Evolutionary conservation across 108 stramenopile genomes (phyloP), one percentile per base, ranked within the genome.

Genomic region (Seminavis robusta): DNA sequence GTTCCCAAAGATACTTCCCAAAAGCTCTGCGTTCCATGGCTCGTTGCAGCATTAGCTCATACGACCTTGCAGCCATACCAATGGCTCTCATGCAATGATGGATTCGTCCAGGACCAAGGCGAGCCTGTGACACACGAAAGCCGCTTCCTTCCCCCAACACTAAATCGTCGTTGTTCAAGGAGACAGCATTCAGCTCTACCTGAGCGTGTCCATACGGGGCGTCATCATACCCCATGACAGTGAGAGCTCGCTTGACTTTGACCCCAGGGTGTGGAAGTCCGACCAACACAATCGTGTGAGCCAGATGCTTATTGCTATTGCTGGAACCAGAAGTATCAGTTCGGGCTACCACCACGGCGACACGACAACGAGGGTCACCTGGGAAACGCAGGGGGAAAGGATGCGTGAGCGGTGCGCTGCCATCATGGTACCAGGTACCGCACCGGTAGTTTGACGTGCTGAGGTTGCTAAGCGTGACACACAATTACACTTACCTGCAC

Each of bases 1-100:
- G 92, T 43, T 91, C 65, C 45, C 76, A 71, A 7, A 92, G 62
- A 57, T 57, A 67, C 44, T 88, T 84, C 23, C 90, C 92, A 71
- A 97, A 90, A 9, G 84, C 84, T 30, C 72, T 58, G 0, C 92
- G 84, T 50, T 69, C 59, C 31, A 79, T 41, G 47, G 84, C 62
- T 54, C 92, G 74, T 52, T 84, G 55, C 17, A 94, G 50, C 92
- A 94, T 94, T 19, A 88, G 36, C 40, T 94, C 88, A 45, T 83
- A 94, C 48, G 86, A 87, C 34, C 92, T 70, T 69, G 74, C 81
- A 24, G 84, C 83, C 52, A 90, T 61, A 37, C 98, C 98, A 52
- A 97, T 69, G 0, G 92, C 87, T 40, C 98, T 72, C 98, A 98
- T 98, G 76, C 98, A 98, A 70, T 98, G 98, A 81, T 97, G 96